Base-by-base conservation (phyloP, 2,329 filamentous ascomycete genomes). In the Colletotrichum gigasporum region DNA sequence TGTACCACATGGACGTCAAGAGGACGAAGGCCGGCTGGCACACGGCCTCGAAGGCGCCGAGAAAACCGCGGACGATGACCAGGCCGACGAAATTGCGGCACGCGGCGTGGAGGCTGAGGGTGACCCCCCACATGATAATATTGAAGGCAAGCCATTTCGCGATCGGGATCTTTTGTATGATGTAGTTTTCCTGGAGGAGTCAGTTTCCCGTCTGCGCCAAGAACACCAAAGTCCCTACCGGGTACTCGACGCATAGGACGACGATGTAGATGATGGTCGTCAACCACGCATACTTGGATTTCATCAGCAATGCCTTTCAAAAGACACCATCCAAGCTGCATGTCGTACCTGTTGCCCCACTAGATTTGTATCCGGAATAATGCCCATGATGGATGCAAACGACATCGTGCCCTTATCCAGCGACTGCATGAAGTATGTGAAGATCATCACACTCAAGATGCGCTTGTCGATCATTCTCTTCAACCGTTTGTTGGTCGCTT, bases 361-460 rank as follows among this genome's bases (percentile, higher is more conserved):
- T 4, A 82, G 74, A 14, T 79, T 65, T 0, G 71, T 69, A 12
- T 73, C 69, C 11, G 62, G 16, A 24, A 67, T 58, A 44, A 73
- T 70, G 39, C 67, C 65, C 74, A 72, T 71, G 30, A 73, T 69
- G 12, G 71, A 71, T 1, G 70, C 62, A 37, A 73, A 74, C 6
- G 67, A 68, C 11, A 73, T 66, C 2, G 71, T 73, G 1, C 72
- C 71, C 42, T 73, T 74, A 51, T 74, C 71, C 3, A 79, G 66
- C 16, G 74, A 81, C 71, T 74, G 78, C 62, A 70, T 76, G 71
- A 73, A 83, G 71, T 85, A 87, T 35, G 80, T 83, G 58, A 80
- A 82, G 45, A 82, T 74, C 71, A 85, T 82, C 70, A 83, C 84
- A 10, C 78, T 81, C 57, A 87, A 72, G 48, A 83, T 78, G 32